Evolutionary conservation across 192 early-diverging fungal genomes (phyloP), one percentile per base, ranked within the genome.

Genomic region (Mortierella alpina): DNA sequence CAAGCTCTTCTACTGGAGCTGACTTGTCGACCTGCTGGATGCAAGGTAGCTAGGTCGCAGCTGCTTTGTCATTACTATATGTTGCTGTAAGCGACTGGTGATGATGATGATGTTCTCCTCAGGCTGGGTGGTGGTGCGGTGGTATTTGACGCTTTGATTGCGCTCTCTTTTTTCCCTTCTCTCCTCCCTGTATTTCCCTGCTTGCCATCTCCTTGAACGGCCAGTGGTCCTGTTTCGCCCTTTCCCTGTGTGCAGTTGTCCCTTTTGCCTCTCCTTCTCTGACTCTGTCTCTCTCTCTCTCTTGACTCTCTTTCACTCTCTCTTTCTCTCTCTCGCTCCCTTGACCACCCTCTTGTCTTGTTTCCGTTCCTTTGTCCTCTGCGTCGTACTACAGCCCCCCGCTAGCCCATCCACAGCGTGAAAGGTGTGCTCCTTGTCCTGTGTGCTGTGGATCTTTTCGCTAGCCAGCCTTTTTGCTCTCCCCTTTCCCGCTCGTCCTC

Each of bases 311-410:
- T 20, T 49, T 31, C 13, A 47, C 51, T 51, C 31, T 53, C 49
- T 50, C 53, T 42, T n/a, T 55, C n/a, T 57, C 31, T 56, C 42
- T 39, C 65, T 57, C 20, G 7, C 65, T 57, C 44, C 39, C 57
- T 31, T 23, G 20, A 15, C 23, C 39, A 31, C 8, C 7, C 9
- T 31, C 57, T 23, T 23, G 7, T 7, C 8, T 23, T 10, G 13
- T 23, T 13, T 10, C 39, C 39, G 4, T 59, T 23, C 23, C 57
- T 18, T 18, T 31, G 6, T 23, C 23, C 57, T 39, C 39, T 59
- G 13, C 57, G 18, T 22, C 39, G 57, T n/a, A n/a, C 42, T 44
- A 39, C 31, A 44, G 17, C 58, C 4, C 39, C n/a, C 13, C 13
- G 6, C 5, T 31, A 31, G 31, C 31, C 31, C 31, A 31, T 31